Conservation (phyloP, 345 rosid genomes). For the Dovyalis caffra region DNA sequence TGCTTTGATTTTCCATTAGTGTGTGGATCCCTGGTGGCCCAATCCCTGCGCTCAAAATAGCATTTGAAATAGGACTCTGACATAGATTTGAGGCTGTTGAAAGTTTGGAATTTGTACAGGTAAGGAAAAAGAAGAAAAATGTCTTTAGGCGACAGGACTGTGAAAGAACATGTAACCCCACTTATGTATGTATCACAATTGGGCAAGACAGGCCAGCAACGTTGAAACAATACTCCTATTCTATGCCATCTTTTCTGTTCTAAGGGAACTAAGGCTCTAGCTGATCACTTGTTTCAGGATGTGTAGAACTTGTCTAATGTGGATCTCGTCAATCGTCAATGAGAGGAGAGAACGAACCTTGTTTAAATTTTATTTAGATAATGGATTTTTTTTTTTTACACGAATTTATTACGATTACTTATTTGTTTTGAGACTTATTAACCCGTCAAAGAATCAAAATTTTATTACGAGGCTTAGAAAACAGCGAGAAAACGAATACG, state of each 20-base stretch:
- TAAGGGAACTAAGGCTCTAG: neutral
- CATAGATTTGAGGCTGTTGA: neutral
- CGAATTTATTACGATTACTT: too few species aligned
- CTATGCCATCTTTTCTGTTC: neutral
- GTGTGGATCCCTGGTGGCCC: slow-evolving; percentile 16
- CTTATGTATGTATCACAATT: too few species aligned
- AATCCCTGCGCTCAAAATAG: neutral
- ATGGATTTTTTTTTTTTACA: too few species aligned
- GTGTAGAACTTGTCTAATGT: too few species aligned
- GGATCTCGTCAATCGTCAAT: too few species aligned
- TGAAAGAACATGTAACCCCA: neutral
- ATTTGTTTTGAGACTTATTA: too few species aligned
- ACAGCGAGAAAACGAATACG: neutral
- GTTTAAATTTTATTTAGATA: too few species aligned
- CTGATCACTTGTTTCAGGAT: too few species aligned
- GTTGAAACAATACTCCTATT: neutral
- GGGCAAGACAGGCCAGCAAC: neutral
- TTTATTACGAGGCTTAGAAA: neutral
- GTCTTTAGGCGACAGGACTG: neutral
- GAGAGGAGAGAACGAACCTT: too few species aligned
- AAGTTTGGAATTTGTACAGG: neutral
- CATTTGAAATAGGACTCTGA: neutral
- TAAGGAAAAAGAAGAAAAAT: neutral
- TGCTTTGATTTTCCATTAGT: neutral
- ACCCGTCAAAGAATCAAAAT: too few species aligned